phyloP scores from a whole-genome alignment of 176 grass and related monocot genomes.

The Ensete ventricosum region DNA sequence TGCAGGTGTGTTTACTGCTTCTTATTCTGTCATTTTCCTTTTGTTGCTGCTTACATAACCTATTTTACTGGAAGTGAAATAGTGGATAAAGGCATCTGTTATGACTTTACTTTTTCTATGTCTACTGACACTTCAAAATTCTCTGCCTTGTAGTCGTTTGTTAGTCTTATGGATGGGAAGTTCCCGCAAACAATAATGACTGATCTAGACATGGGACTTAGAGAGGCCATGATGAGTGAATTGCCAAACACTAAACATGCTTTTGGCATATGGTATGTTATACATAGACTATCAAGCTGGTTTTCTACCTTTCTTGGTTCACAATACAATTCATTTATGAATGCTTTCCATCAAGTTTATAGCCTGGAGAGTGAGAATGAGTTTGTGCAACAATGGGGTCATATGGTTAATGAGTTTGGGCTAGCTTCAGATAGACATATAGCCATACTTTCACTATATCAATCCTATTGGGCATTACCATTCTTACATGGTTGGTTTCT shows the following conservation, averaged over 20 bases:
- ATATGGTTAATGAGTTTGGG: slow-evolving; percentile 40
- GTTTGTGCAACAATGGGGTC: slow-evolving; percentile 31
- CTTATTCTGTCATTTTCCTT: not conserved
- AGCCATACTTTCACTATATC: slow-evolving; percentile 24
- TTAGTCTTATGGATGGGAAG: slow-evolving; percentile 36
- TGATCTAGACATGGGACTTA: slow-evolving; percentile 27
- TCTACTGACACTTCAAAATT: slow-evolving; percentile 3
- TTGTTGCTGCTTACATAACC: not conserved
- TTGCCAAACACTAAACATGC: slow-evolving; percentile 39
- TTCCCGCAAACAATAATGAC: slow-evolving; percentile 42
- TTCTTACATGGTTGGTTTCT: slow-evolving; percentile 42
- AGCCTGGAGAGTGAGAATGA: slow-evolving; percentile 25
- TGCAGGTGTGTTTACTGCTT: slow-evolving; percentile 19
- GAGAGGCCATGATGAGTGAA: slow-evolving; percentile 20
- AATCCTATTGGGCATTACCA: slow-evolving; percentile 27
- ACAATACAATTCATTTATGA: slow-evolving; percentile 30
- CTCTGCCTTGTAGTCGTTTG: slow-evolving; percentile 29
- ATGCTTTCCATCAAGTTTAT: slow-evolving; percentile 33
- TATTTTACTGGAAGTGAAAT: no score
- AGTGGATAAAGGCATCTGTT: no score
- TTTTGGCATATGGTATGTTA: slow-evolving; percentile 31
- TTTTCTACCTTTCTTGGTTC: slow-evolving; percentile 33
- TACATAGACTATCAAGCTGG: slow-evolving; percentile 29
- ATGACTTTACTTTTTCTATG: no score
- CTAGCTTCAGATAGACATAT: slow-evolving; percentile 34